These are phyloP conservation scores for Canariomyces notabilis DNA, from an alignment of 2,329 filamentous ascomycete species.

Conservation along the genomic window DNA sequence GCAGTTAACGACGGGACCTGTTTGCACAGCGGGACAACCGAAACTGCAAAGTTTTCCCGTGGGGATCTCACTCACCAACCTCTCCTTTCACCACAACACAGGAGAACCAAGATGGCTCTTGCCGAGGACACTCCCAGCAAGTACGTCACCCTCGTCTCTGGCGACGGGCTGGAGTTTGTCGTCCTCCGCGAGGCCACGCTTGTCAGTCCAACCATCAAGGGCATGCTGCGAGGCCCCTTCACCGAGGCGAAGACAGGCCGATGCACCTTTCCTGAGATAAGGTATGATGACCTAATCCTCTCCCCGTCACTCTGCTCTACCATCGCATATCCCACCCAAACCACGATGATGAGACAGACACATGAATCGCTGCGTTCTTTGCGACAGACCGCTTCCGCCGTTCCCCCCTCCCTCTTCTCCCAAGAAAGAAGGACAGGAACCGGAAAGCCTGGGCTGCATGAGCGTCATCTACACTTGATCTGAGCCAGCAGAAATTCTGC, in stretches of 20 bases:
- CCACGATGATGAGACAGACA: slow-evolving; percentile 32
- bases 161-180: slow-evolving; percentile 72
- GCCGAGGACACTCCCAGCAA: slow-evolving; percentile 41
- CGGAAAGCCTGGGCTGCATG: slow-evolving; percentile 43
- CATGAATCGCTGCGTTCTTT: slow-evolving; percentile 38
- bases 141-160: slow-evolving; percentile 72
- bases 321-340: slow-evolving; percentile 1
- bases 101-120: background rate
- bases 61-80: background rate
- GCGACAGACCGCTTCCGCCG: slow-evolving; percentile 47
- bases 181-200: slow-evolving; percentile 65
- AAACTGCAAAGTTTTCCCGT: background rate
- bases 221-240: slow-evolving; percentile 67
- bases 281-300: slow-evolving; percentile 50
- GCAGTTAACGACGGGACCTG: too few species aligned
- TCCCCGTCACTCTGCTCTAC: slow-evolving; percentile 4
- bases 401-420: too few species aligned
- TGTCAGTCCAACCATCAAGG: slow-evolving; percentile 66
- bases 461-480: slow-evolving; percentile 60
- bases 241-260: slow-evolving; percentile 59
- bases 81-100: background rate
- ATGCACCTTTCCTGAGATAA: slow-evolving; percentile 67
- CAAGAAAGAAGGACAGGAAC: background rate
- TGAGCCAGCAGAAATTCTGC: slow-evolving; percentile 34
- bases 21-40: background rate